phyloP scores from a whole-genome alignment of 257 asterid species.

The Solanum infundibuliforme region DNA sequence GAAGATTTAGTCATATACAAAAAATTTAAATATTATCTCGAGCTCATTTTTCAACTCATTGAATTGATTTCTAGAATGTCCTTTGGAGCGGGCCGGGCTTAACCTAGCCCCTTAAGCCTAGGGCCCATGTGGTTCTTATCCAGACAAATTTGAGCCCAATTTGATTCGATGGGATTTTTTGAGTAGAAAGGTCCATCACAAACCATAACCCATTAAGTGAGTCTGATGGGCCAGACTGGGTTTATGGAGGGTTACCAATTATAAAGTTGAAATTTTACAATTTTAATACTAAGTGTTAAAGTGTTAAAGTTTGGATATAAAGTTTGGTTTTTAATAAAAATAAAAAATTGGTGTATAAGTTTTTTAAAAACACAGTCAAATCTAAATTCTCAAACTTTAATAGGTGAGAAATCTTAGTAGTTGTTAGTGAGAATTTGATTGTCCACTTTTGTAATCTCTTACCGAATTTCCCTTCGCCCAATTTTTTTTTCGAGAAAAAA shows the following conservation, averaged over 20 bases:
- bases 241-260: not conserved
- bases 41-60: not conserved
- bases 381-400: too few relatives aligned
- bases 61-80: not conserved
- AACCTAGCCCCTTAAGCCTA: not conserved
- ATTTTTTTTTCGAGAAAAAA: too few relatives aligned
- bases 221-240: not conserved
- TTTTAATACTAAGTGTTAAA: too few relatives aligned
- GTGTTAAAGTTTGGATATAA: too few relatives aligned
- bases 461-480: too few relatives aligned
- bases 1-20: not conserved
- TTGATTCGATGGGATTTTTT: not conserved
- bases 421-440: too few relatives aligned
- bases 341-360: too few relatives aligned
- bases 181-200: not conserved
- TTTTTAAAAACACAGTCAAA: too few relatives aligned
- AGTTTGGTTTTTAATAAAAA: too few relatives aligned
- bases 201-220: not conserved
- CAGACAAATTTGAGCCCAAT: not conserved
- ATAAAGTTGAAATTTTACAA: not conserved
- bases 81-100: not conserved
- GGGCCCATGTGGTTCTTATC: not conserved
- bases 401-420: too few relatives aligned
- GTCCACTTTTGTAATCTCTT: too few relatives aligned
- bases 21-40: not conserved